Evolutionary conservation across 1,284 basidiomycete species (phyloP).

Genomic region (Vanrija pseudolonga): DNA sequence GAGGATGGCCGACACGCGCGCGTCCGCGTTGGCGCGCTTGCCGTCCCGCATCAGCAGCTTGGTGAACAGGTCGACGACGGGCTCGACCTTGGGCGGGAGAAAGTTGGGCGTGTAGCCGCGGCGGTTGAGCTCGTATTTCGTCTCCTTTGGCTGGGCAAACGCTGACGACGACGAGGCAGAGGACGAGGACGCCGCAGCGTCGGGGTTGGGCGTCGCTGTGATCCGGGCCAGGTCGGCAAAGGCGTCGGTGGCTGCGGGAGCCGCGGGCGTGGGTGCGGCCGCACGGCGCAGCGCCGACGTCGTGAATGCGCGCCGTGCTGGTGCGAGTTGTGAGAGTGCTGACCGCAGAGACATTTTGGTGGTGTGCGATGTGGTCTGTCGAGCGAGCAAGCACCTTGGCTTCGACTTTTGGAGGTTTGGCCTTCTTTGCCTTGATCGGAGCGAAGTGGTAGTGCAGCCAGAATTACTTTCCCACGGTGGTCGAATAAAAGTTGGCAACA

Average conservation of each 20-base stretch:
- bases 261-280: background rate
- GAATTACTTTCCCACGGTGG: slow-evolving; percentile 29
- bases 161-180: slow-evolving; percentile 1
- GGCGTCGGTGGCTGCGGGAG: background rate
- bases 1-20: slow-evolving; percentile 60
- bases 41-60: slow-evolving; percentile 66
- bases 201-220: slow-evolving; percentile 3
- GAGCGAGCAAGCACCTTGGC: no score
- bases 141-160: background rate
- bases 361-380: background rate
- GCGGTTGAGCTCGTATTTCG: background rate
- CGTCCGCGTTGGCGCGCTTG: slow-evolving; percentile 62
- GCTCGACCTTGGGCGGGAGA: slow-evolving; percentile 70
- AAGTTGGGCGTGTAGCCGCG: slow-evolving; percentile 34
- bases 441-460: background rate
- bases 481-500: slow-evolving; percentile 9
- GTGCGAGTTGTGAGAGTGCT: slow-evolving; percentile 1
- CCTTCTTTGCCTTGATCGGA: no score
- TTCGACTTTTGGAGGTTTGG: background rate
- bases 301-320: slow-evolving; percentile 6
- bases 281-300: background rate
- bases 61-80: slow-evolving; percentile 68
- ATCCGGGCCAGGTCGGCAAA: slow-evolving; percentile 17
- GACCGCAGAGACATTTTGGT: slow-evolving; percentile 16
- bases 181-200: slow-evolving; percentile 3